These are phyloP conservation scores for Thymus quinquecostatus DNA, from an alignment of 257 asterid species.

Conservation along the genomic window DNA sequence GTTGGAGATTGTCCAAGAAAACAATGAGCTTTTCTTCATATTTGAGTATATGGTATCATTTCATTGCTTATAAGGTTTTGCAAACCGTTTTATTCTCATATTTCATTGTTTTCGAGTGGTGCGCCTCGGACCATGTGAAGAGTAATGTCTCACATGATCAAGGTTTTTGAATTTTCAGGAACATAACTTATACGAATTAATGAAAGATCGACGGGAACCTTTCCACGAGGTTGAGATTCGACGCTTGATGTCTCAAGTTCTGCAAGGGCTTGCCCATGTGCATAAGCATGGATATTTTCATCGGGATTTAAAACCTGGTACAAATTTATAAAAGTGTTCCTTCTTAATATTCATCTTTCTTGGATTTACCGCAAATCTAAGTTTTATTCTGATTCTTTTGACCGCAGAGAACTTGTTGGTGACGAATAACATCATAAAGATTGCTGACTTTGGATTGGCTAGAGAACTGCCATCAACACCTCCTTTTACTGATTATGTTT, in stretches of 20 bases:
- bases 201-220: conserved; percentile 63
- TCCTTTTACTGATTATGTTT: conserved; percentile 96
- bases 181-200: conserved; percentile 73
- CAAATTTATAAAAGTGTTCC: not conserved
- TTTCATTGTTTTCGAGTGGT: not conserved
- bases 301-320: conserved; percentile 98
- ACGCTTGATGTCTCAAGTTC: conserved; percentile 74
- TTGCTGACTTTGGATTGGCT: conserved; percentile 98
- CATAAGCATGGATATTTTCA: conserved; percentile 83
- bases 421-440: conserved; percentile 69
- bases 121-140: not conserved
- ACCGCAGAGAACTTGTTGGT: conserved; percentile 85
- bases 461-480: conserved; percentile 88
- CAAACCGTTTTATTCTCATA: not conserved
- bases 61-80: not conserved
- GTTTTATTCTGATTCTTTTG: conserved; percentile 15
- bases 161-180: conserved; percentile 50
- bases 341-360: not conserved
- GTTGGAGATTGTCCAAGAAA: conserved; percentile 86
- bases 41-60: conserved; percentile 85
- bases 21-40: conserved; percentile 90
- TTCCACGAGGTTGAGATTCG: conserved; percentile 80
- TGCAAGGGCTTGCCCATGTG: conserved; percentile 80
- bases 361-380: not conserved
- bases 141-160: not conserved